phyloP scores from a whole-genome alignment of 2,329 filamentous ascomycete genomes.

The Diaporthe citrichinensis region DNA sequence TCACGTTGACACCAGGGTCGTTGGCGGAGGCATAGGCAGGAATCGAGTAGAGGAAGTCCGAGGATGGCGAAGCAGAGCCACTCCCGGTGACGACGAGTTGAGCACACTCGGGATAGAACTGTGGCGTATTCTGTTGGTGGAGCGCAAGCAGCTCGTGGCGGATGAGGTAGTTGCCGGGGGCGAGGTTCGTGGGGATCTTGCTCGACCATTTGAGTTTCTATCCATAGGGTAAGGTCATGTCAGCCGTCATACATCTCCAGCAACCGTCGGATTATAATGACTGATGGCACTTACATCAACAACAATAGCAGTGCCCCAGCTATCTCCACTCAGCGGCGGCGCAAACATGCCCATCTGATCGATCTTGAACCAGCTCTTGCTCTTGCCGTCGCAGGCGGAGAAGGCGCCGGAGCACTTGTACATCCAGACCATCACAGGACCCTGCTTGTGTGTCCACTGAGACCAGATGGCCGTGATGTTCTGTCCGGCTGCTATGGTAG shows the following conservation, averaged over 20 bases:
- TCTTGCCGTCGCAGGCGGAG: slow-evolving; percentile 64
- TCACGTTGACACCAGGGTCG: slow-evolving; percentile 63
- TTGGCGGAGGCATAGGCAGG: slow-evolving; percentile 59
- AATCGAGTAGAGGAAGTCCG: slow-evolving; percentile 59
- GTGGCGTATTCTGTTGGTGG: slow-evolving; percentile 65
- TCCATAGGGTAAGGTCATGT: not conserved
- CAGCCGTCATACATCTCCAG: not conserved
- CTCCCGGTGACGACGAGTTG: slow-evolving; percentile 65
- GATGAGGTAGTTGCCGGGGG: slow-evolving; percentile 69
- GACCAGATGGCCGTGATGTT: slow-evolving; percentile 65
- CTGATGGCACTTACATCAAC: slow-evolving; percentile 45
- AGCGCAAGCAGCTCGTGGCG: slow-evolving; percentile 70
- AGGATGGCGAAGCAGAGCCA: slow-evolving; percentile 59
- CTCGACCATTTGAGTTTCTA: slow-evolving; percentile 61
- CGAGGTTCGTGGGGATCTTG: slow-evolving; percentile 63
- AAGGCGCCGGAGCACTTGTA: slow-evolving; percentile 67
- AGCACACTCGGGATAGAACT: slow-evolving; percentile 71
- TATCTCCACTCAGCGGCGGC: slow-evolving; percentile 57
- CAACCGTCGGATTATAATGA: no score
- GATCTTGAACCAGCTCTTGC: slow-evolving; percentile 72
- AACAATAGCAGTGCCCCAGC: slow-evolving; percentile 64
- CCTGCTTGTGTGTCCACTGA: slow-evolving; percentile 72
- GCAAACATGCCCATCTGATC: slow-evolving; percentile 66
- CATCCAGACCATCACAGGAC: slow-evolving; percentile 71
- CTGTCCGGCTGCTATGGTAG: slow-evolving; percentile 61